Evolutionary conservation across 257 asterid species (phyloP).

Genomic region (Plantago ovata): DNA sequence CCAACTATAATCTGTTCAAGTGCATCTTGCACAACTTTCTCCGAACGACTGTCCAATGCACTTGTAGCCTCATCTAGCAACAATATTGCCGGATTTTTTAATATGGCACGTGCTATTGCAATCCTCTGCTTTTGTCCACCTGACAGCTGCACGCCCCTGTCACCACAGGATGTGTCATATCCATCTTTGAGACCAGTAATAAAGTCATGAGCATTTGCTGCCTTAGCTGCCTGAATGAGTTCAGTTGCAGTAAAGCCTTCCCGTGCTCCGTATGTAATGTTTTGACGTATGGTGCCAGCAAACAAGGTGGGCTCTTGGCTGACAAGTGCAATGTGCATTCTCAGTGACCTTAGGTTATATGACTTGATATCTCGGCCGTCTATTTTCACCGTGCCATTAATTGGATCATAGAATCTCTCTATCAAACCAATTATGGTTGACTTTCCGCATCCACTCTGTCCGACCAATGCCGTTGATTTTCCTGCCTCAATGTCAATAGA

Average conservation of each 20-base stretch:
- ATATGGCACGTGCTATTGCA: conserved; percentile 48
- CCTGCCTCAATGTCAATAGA: conserved; percentile 46
- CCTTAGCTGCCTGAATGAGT: conserved; percentile 49
- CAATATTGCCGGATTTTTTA: conserved; percentile 43
- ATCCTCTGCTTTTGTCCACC: conserved; percentile 63
- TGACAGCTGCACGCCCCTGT: conserved; percentile 51
- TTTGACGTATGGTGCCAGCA: conserved; percentile 45
- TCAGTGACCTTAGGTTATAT: conserved; percentile 35
- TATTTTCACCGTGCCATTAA: conserved; percentile 37
- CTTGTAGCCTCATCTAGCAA: conserved; percentile 65
- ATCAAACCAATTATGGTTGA: conserved; percentile 48
- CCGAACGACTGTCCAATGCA: conserved; percentile 45
- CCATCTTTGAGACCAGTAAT: conserved; percentile 44
- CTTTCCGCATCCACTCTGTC: conserved; percentile 66
- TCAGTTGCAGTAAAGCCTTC: conserved; percentile 35
- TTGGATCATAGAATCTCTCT: conserved; percentile 54
- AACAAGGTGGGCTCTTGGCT: conserved; percentile 59
- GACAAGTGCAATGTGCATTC: conserved; percentile 54
- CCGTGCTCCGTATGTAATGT: conserved; percentile 43
- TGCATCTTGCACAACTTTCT: conserved; percentile 37
- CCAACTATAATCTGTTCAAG: conserved; percentile 28
- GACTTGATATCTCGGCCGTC: conserved; percentile 45
- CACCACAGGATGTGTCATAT: conserved; percentile 54
- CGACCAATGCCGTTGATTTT: conserved; percentile 59
- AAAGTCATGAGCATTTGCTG: conserved; percentile 58